Conservation (phyloP, 2,329 filamentous ascomycete genomes). For the Trichoderma pleuroti region DNA sequence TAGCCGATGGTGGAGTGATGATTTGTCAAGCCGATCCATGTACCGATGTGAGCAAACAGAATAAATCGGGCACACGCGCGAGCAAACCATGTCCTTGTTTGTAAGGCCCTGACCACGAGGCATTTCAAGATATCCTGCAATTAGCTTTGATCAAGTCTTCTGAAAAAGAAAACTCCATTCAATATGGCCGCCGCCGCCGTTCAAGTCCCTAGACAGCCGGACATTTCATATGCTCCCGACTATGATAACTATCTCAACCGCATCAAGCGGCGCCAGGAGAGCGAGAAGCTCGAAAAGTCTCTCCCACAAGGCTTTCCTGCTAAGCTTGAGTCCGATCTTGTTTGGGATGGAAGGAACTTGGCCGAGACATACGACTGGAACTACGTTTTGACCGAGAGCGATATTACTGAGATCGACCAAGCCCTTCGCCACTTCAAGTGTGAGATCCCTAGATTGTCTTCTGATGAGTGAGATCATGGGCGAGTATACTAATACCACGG, state of each 20-base stretch:
- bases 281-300: constrained; percentile 36
- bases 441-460: constrained; percentile 21
- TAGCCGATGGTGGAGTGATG: constrained; percentile 3
- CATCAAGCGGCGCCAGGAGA: constrained; percentile 41
- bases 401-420: constrained; percentile 48
- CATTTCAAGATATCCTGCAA: neutral
- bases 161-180: constrained; percentile 39
- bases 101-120: neutral
- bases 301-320: constrained; percentile 51
- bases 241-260: constrained; percentile 51
- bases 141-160: neutral
- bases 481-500: neutral
- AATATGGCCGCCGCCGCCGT: constrained; percentile 41
- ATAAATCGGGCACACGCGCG: neutral
- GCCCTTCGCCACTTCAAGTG: constrained; percentile 43
- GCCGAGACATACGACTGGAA: constrained; percentile 50
- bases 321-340: constrained; percentile 47
- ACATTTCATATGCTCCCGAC: constrained; percentile 56
- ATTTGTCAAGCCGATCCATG: neutral
- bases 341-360: constrained; percentile 54
- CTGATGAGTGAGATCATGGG: neutral
- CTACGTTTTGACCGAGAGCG: constrained; percentile 43
- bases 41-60: neutral
- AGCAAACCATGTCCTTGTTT: neutral
- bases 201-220: constrained; percentile 46